Evolutionary conservation across 768 basidiomycete genomes (phyloP), one percentile per base, ranked within the genome.

Genomic region (Cyclocybe cylindracea): DNA sequence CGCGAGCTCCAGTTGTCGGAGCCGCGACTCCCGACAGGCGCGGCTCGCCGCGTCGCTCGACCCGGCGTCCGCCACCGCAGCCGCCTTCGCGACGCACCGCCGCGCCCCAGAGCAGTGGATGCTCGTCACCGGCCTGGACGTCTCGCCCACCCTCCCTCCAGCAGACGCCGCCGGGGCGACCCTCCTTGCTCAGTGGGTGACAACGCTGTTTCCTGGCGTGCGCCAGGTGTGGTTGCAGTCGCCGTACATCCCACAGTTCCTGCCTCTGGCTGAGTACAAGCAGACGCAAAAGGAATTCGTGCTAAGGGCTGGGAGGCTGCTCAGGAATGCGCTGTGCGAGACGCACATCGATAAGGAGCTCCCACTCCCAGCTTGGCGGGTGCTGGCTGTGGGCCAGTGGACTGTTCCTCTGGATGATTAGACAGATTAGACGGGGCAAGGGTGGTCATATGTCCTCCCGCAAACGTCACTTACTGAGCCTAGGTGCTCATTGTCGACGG

Each of bases 151-250:
- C 2, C 33, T 44, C 19, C 53, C 53, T 32, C 53, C 53, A 7
- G 48, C 34, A 10, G 40, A 32, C 11, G n/a, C 36, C 9, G 34
- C 8, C 19, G 18, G 49, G 29, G 53, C 53, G 1, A 18, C n/a
- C 24, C n/a, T 35, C 7, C 47, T 54, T 4, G 46, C 43, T 10
- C 41, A 45, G 8, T 54, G 53, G 53, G 53, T 54, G 29, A 49
- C 42, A 2, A 49, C 53, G 8, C 29, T 54, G 3, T 54, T 54
- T n/a, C 53, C 53, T 10, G 41, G 29, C 9, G 53, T 45, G 9
- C 33, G 49, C 19, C 29, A 49, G 34, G 53, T 54, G 7, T 14
- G 32, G 1, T n/a, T 54, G 9, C 48, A 46, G 9, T 24, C 46
- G 7, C 53, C 53, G 14, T 49, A 13, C 35, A 49, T 54, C 14